These are phyloP conservation scores for Aspergillus sp. DNA, from an alignment of 2,329 filamentous ascomycete species.

Conservation along the genomic window DNA sequence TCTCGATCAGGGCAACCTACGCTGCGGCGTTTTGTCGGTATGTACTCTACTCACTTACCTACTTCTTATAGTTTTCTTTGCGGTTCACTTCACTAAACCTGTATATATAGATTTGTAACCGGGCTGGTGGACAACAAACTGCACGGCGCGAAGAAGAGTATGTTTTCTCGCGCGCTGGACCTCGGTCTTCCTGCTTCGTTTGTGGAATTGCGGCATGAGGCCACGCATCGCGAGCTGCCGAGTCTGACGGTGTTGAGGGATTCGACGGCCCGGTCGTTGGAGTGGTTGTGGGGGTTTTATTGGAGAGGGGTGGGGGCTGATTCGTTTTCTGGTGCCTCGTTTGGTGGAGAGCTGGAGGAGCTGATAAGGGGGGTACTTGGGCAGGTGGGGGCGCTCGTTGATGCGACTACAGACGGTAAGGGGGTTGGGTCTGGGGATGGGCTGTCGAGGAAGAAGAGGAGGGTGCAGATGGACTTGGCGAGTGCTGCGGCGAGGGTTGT, in stretches of 20 bases:
- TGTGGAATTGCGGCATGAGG: constrained; percentile 85
- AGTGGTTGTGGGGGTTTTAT: constrained; percentile 89
- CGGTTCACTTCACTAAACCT: too few relatives aligned
- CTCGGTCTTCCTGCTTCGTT: constrained; percentile 62
- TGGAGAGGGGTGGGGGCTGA: constrained; percentile 57
- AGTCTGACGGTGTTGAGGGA: constrained; percentile 70
- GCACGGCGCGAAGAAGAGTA: constrained; percentile 41
- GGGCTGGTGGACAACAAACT: constrained; percentile 46
- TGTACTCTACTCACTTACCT: constrained; percentile 10
- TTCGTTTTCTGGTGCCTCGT: constrained; percentile 1
- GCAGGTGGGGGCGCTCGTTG: constrained; percentile 4
- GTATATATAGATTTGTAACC: constrained; percentile 41
- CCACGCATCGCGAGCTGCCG: constrained; percentile 84
- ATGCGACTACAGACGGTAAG: not conserved
- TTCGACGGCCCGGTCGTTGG: constrained; percentile 68
- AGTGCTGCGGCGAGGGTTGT: constrained; percentile 25
- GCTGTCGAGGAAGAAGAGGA: constrained; percentile 30
- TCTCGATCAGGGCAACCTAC: constrained; percentile 46
- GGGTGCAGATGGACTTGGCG: constrained; percentile 22
- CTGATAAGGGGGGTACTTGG: constrained; percentile 22
- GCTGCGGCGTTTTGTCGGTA: constrained; percentile 48
- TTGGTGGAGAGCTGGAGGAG: constrained; percentile 1
- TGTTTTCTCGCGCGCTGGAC: constrained; percentile 45
- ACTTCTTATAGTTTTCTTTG: not conserved
- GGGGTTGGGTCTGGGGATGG: constrained; percentile 6